Base-by-base conservation (phyloP, 768 basidiomycete species). In the Calocera viscosa region DNA sequence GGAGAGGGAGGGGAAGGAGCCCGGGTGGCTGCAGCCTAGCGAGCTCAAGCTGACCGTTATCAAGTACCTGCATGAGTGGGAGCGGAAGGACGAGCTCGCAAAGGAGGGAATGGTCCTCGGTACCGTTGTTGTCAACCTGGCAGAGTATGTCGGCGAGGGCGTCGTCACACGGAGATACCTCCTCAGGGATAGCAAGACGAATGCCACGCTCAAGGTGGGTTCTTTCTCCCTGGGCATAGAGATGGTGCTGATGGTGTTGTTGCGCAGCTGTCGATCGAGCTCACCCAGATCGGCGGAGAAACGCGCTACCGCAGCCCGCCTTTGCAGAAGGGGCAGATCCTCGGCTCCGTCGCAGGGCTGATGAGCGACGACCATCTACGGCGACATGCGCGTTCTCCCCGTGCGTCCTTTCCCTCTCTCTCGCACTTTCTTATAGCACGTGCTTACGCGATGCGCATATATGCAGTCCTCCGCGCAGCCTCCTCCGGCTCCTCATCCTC, bases 121-220 rank as follows among this genome's bases (percentile, higher is more conserved):
- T 1, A 80, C 79, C 5, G 80, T 90, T 7, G 80, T 83, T 70
- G 79, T 91, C 67, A 87, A 91, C 72, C 79, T 91, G 1, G 85
- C 90, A 0, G 86, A 90, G 72, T 91, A 90, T 70, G 86, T 84
- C 16, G 80, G 81, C 60, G 82, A 77, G 1, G 82, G 85, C 38
- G 70, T 74, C 11, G 80, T 89, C 28, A 83, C 84, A 11, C 80
- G 90, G 19, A 79, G 83, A 5, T 88, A 89, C 74, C 79, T 90
- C 7, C 76, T 90, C 3, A 79, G 83, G 63, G 82, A 88, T 71
- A 89, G 86, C 71, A 89, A 88, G 76, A 89, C 85, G 40, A 91
- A 91, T 70, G 88, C 90, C 0, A 87, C 85, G 5, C 78, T 91
- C 63, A 87, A 87, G 80, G 86, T 88, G 49, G 14, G 76, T 70